Conservation (phyloP, 805 yeast genomes). For the Priceomyces castillae region DNA sequence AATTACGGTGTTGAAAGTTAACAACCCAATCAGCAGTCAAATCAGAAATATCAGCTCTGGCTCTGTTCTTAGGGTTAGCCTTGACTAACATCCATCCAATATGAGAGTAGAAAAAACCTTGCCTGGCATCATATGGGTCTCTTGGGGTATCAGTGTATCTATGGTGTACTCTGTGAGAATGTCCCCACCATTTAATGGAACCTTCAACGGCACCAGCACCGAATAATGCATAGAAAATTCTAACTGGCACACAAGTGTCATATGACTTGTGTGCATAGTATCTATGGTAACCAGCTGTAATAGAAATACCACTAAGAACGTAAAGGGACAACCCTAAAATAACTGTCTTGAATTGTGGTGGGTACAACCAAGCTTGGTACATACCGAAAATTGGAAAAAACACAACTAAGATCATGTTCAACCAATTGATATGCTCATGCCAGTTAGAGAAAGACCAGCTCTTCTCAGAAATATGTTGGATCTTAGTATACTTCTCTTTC, state of each 20-base stretch:
- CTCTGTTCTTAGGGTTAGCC: slow-evolving; percentile 79
- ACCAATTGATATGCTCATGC: slow-evolving; percentile 76
- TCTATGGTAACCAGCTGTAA: slow-evolving; percentile 84
- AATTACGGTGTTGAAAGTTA: slow-evolving; percentile 78
- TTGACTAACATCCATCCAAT: slow-evolving; percentile 82
- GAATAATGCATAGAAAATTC: slow-evolving; percentile 66
- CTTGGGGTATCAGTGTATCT: slow-evolving; percentile 79
- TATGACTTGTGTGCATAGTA: slow-evolving; percentile 76
- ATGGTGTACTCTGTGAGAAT: slow-evolving; percentile 81
- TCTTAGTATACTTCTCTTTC: slow-evolving; percentile 36
- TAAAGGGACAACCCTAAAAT: slow-evolving; percentile 54
- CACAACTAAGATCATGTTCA: slow-evolving; percentile 64
- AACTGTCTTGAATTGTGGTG: slow-evolving; percentile 52
- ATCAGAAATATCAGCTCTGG: slow-evolving; percentile 79
- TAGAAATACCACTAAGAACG: slow-evolving; percentile 63
- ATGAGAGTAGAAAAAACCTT: slow-evolving; percentile 81
- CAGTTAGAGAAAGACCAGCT: slow-evolving; percentile 76
- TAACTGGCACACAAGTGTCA: slow-evolving; percentile 58
- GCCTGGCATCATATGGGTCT: slow-evolving; percentile 85
- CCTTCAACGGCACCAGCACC: slow-evolving; percentile 86
- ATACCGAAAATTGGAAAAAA: slow-evolving; percentile 59
- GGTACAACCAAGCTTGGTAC: slow-evolving; percentile 41
- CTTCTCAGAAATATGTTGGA: slow-evolving; percentile 66
- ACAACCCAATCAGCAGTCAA: slow-evolving; percentile 76
- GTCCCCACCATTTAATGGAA: slow-evolving; percentile 88